Base-by-base conservation (phyloP, 2,329 filamentous ascomycete genomes). In the Trichoderma koningii region DNA sequence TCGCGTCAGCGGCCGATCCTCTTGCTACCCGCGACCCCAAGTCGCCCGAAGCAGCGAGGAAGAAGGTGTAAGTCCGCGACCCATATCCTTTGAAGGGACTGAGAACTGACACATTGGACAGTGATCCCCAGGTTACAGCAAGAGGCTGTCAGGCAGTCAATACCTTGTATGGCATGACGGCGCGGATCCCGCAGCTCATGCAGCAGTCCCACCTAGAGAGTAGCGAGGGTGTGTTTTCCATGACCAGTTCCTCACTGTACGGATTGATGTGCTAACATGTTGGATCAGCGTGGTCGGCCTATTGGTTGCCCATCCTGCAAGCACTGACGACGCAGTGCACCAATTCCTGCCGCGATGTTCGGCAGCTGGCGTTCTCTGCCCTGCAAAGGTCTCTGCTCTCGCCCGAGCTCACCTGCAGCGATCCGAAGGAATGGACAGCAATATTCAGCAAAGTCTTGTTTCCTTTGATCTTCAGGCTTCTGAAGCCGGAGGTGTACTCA, bases 371-470 rank as follows among this genome's bases (percentile, higher is more conserved):
- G 1, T 92, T 98, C 71, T 87, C 89, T 7, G 92, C 89, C 10
- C 82, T 99, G 17, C 94, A 98, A 75, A 86, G 93, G 63, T 90
- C 92, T 2, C 83, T 99, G 1, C 84, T 98, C 1, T 95, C 92
- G 2, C 89, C 92, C 0, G 89, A 95, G 67, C 83, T 98, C 45
- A 92, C 90, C 1, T 90, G 89, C n/a, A 87, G 85, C 55, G 89
- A 95, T 67, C 91, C 96, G 72, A 87, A 91, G 69, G 92, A 96
- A 78, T 98, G 95, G 94, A 95, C 90, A 0, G 91, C 92, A 47
- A 97, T 99, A 59, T 99, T 99, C 76, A 87, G 88, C 68, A 91
- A 97, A 74, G 93, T 98, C 1, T 82, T 99, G 17, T 97, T 99
- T 76, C 95, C 95, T 1, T 82, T 99, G 15, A 94, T 98, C 68